Base-by-base conservation (phyloP, 768 basidiomycete genomes). In the Kwoniella newhampshirensis region DNA sequence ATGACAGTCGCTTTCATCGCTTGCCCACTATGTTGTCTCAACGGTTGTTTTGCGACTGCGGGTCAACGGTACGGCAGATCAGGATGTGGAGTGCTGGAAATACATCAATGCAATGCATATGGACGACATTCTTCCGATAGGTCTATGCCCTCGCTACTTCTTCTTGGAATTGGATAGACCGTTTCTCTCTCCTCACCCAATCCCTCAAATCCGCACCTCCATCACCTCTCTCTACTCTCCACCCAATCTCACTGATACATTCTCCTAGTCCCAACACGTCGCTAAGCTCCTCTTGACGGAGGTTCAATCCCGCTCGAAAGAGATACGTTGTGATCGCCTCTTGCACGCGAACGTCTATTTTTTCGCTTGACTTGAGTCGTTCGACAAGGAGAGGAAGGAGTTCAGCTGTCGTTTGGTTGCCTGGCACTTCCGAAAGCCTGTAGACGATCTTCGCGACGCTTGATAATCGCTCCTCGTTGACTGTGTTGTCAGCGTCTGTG, bases 151-250 rank as follows among this genome's bases (percentile, higher is more conserved):
- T 32, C 32, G 6, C 13, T 32, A 6, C 32, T 13, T 32, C 32
- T 13, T 32, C 32, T 13, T 32, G 7, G 32, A 50, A 60, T 9
- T 42, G 43, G 17, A 41, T 30, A 46, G 50, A 35, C 57, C 54
- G 60, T 39, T 35, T 36, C 46, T 67, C 61, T 28, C 39, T 52
- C 43, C 47, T 56, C 9, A 66, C 62, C 61, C 61, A 71, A 8
- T 64, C 62, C 4, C 62, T 56, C 21, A 71, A 9, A 4, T 51
- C 55, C 1, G 26, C 9, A 17, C 52, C 27, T 3, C 47, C 46
- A 50, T 58, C 49, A 12, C 56, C 56, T 23, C 23, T 26, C 35
- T 39, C 56, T 8, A 43, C 57, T 41, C 57, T 57, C 47, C 59
- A 59, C 9, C 55, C 49, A 17, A 71, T 49, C 35, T 59, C 59